A percentile compares a stretch with the other conserved stretches of the same genome.
Conservation (phyloP, 306 rosid genomes). For the Dalbergia oliveri region DNA sequence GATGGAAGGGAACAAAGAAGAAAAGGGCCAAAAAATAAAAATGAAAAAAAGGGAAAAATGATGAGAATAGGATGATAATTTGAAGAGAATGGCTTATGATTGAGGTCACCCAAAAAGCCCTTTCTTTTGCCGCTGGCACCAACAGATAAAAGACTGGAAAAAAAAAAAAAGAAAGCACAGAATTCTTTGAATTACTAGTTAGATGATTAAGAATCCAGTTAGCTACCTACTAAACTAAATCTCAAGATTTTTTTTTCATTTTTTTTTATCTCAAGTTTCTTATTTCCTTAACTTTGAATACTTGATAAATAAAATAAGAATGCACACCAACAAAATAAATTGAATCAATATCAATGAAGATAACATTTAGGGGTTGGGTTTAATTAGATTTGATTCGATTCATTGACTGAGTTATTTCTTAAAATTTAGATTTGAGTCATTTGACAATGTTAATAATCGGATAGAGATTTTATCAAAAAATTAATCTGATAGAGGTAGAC, state of each 20-base stretch:
- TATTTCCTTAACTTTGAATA: background rate
- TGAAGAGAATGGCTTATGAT: conserved; percentile 33
- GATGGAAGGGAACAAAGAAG: conserved; percentile 17
- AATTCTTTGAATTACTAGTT: background rate
- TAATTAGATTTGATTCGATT: too few species aligned
- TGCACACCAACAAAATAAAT: too few species aligned
- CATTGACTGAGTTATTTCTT: too few species aligned
- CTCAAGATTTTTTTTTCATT: too few species aligned
- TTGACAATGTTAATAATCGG: too few species aligned
- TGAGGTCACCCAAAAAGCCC: conserved; percentile 29
- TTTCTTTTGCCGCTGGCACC: conserved; percentile 29
- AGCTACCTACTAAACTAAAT: too few species aligned
- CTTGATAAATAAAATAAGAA: background rate
- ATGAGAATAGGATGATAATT: background rate
- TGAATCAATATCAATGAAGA: background rate
- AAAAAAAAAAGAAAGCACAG: conserved; percentile 32
- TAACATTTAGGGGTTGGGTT: background rate
- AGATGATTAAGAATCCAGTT: too few species aligned
- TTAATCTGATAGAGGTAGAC: too few species aligned
- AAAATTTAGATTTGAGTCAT: too few species aligned
- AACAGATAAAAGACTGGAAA: conserved; percentile 18
- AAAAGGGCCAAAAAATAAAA: background rate
- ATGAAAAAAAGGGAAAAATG: background rate
- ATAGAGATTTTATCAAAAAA: too few species aligned
- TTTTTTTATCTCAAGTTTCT: background rate